Evolutionary conservation across 148 eudicot species (phyloP).

Genomic region (Spergularia bocconei): DNA sequence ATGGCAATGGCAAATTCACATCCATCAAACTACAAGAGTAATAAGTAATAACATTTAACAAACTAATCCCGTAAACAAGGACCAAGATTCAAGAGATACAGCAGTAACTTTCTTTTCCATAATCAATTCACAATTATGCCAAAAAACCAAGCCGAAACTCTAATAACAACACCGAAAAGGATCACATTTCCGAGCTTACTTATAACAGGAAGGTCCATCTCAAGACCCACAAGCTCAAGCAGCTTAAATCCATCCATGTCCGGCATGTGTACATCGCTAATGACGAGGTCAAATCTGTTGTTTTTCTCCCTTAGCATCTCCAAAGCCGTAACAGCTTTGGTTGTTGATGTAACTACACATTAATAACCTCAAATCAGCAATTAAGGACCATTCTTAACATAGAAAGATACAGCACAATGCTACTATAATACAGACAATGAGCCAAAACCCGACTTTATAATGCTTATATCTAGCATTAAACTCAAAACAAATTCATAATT

Average conservation of each 20-base stretch:
- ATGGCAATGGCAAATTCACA: not conserved
- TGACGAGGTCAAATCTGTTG: slow-evolving; percentile 51
- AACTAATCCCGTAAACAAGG: too few relatives aligned
- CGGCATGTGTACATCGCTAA: slow-evolving; percentile 65
- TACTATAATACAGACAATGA: not conserved
- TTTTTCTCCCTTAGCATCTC: slow-evolving; percentile 50
- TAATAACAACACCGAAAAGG: not conserved
- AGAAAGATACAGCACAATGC: not conserved
- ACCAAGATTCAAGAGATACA: too few relatives aligned
- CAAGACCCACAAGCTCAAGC: slow-evolving; percentile 63
- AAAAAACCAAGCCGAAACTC: too few relatives aligned
- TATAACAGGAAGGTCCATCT: slow-evolving; percentile 67
- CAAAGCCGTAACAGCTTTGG: slow-evolving; percentile 44
- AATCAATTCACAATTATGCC: too few relatives aligned
- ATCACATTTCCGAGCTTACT: slow-evolving; percentile 30
- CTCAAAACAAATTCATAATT: not conserved
- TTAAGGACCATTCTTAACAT: slow-evolving; percentile 12
- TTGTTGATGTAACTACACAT: slow-evolving; percentile 48
- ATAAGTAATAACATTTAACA: too few relatives aligned
- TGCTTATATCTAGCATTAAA: not conserved
- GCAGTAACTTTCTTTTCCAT: too few relatives aligned
- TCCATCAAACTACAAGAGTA: not conserved
- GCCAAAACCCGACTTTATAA: not conserved
- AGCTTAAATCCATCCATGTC: slow-evolving; percentile 70
- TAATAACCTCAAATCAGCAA: slow-evolving; percentile 10